Conservation (phyloP, 2,329 filamentous ascomycete species). For the Phialemoniopsis sp. region DNA sequence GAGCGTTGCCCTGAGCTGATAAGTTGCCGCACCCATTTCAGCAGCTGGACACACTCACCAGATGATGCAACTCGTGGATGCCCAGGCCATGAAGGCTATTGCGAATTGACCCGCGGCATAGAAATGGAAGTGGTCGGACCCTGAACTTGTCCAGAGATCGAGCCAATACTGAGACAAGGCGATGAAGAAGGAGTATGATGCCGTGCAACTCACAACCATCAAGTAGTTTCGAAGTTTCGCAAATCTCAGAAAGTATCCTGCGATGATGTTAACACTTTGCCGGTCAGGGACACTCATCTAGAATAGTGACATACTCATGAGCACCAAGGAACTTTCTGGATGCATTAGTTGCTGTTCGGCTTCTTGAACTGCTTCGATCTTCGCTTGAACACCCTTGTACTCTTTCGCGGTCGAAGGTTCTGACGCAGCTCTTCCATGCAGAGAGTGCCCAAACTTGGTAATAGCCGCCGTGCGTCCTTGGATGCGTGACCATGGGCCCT, state of each 20-base stretch:
- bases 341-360: not conserved
- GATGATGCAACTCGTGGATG: conserved; percentile 25
- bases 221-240: conserved; percentile 18
- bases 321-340: conserved; percentile 4
- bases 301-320: too few species aligned
- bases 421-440: too few species aligned
- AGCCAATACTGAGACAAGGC: conserved; percentile 32
- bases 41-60: conserved; percentile 20
- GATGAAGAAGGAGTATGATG: conserved; percentile 25
- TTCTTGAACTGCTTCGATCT: conserved; percentile 1
- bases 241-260: conserved; percentile 24
- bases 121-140: conserved; percentile 12
- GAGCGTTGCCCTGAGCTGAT: conserved; percentile 25
- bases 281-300: too few species aligned
- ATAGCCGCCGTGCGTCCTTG: conserved; percentile 23
- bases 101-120: conserved; percentile 30
- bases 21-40: too few species aligned
- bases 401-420: too few species aligned
- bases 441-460: conserved; percentile 16
- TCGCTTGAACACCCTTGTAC: not conserved
- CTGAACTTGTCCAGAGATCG: conserved; percentile 30
- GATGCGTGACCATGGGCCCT: conserved; percentile 32
- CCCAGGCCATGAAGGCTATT: conserved; percentile 27
- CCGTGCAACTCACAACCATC: conserved; percentile 17
- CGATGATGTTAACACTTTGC: too few species aligned